These are phyloP conservation scores for Entophlyctis luteolus DNA, from an alignment of 192 early-diverging fungal genomes.

Conservation along the genomic window DNA sequence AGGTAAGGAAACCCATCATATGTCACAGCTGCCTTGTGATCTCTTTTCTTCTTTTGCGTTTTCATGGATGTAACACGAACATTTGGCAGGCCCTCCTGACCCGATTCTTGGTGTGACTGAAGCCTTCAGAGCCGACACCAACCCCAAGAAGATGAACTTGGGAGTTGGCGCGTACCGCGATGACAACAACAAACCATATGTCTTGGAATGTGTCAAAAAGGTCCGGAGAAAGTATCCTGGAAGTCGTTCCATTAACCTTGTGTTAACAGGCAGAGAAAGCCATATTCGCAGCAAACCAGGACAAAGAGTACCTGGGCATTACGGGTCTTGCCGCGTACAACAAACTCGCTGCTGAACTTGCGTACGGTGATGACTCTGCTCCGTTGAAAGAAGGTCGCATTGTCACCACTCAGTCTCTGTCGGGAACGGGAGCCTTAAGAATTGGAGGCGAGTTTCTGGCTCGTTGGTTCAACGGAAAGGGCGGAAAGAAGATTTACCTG, in stretches of 20 bases:
- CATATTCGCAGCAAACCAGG: slow-evolving; percentile 62
- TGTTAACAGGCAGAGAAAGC: slow-evolving; percentile 71
- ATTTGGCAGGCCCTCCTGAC: slow-evolving; percentile 48
- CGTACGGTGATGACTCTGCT: slow-evolving; percentile 73
- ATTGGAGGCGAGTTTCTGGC: slow-evolving; percentile 86
- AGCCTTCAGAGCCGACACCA: slow-evolving; percentile 87
- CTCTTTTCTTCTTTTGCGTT: neutral
- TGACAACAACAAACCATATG: slow-evolving; percentile 84
- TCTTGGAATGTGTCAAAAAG: slow-evolving; percentile 83
- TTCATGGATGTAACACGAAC: neutral
- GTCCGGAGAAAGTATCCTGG: slow-evolving; percentile 32
- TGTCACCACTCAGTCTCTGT: slow-evolving; percentile 89
- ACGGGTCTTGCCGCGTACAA: slow-evolving; percentile 85
- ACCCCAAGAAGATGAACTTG: slow-evolving; percentile 94
- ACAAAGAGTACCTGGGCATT: slow-evolving; percentile 98
- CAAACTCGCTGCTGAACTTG: slow-evolving; percentile 73
- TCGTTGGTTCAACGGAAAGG: slow-evolving; percentile 66
- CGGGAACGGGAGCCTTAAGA: slow-evolving; percentile 94
- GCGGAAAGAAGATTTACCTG: slow-evolving; percentile 83
- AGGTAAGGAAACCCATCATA: neutral
- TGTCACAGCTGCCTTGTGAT: too few relatives aligned
- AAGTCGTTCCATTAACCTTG: neutral
- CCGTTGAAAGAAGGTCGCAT: slow-evolving; percentile 66
- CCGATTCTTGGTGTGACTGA: slow-evolving; percentile 75
- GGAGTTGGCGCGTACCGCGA: slow-evolving; percentile 97